Base-by-base conservation (phyloP, 2,329 filamentous ascomycete species). In the Sporothrix pseudoabietina region DNA sequence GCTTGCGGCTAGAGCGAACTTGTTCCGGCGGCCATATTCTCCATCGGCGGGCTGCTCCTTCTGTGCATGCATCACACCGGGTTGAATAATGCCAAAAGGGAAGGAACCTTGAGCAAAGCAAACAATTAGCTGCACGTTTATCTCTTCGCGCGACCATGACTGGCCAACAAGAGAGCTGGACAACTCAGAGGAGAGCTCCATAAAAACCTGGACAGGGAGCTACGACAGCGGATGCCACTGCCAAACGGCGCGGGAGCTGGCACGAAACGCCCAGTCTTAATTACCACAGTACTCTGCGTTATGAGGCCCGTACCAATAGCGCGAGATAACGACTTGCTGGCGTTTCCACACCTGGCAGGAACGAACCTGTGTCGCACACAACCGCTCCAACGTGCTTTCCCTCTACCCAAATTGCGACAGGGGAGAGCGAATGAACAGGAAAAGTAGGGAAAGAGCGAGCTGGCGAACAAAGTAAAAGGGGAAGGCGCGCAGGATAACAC, bases 271-370 rank as follows among this genome's bases (percentile, higher is more conserved):
- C 52, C 39, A 22, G 30, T 26, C 35, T 57, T 70, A 30, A 65
- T 71, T 49, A 52, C 26, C 26, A 26, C 26, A 26, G 26, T 26
- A 26, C 22, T 32, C 41, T 47, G 12, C 39, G 35, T 30, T 14
- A 47, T 16, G 19, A n/a, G 39, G 26, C 19, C 30, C 70, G 4
- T 65, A 61, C 57, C 30, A 71, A 71, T 71, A 72, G 71, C 71
- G 59, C 32, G 59, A 72, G 71, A 72, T 72, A 72, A 72, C 71
- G 59, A 55, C 71, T 8, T 1, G 44, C 57, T 71, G 69, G 69
- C 69, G 69, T 71, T 59, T 71, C 54, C 41, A 22, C 55, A 44
- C 54, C 35, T 39, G 44, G 69, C 54, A 72, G 47, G 71, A 72
- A 71, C 70, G 47, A 71, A 16, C 44, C 16, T 61, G 22, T 55